Conservation (phyloP, 257 asterid species). For the Ophiorrhiza pumila region DNA sequence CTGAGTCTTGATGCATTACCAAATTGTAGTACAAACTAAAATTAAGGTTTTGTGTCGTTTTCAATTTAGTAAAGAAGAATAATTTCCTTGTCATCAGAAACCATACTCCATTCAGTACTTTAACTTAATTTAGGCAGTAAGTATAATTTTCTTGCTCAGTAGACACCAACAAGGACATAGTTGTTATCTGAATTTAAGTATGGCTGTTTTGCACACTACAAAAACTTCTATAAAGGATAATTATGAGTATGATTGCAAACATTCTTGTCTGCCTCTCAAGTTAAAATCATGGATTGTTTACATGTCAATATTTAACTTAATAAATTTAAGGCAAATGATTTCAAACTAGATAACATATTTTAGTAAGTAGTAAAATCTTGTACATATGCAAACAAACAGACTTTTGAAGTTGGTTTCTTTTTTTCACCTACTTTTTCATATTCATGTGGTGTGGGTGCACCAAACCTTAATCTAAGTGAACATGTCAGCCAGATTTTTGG, state of each 20-base stretch:
- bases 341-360: constrained; percentile 14
- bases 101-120: neutral
- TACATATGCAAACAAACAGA: constrained; percentile 21
- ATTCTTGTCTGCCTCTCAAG: constrained; percentile 16
- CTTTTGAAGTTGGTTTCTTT: constrained; percentile 18
- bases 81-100: neutral
- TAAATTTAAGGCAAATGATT: constrained; percentile 19
- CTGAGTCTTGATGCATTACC: too few relatives aligned
- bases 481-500: constrained; percentile 37
- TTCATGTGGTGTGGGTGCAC: constrained; percentile 31
- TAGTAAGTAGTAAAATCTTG: constrained; percentile 9
- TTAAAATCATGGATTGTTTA: neutral
- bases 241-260: constrained; percentile 20
- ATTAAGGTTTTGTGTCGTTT: too few relatives aligned
- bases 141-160: too few relatives aligned
- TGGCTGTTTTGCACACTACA: neutral
- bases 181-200: neutral
- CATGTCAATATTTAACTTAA: neutral
- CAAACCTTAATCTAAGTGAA: constrained; percentile 31
- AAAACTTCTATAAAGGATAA: constrained; percentile 11
- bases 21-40: too few relatives aligned
- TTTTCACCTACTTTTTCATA: constrained; percentile 21
- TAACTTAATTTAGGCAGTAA: neutral
- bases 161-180: neutral
- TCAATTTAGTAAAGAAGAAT: too few relatives aligned